Base-by-base conservation (phyloP, 2,329 filamentous ascomycete genomes). In the Lachnellula occidentalis region DNA sequence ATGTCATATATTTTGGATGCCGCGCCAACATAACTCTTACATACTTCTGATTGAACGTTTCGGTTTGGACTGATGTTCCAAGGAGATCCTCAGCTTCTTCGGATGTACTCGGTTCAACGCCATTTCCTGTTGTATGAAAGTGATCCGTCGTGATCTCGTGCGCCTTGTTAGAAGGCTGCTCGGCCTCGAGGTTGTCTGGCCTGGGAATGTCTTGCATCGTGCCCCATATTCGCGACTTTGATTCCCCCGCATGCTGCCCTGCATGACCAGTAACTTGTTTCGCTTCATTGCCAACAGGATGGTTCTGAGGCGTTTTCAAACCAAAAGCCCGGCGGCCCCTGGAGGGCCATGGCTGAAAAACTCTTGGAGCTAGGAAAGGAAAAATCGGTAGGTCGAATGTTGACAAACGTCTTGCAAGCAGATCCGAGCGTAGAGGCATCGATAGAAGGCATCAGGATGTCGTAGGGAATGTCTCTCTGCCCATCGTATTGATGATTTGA, bases 361-460 rank as follows among this genome's bases (percentile, higher is more conserved):
- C 60, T 62, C 67, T 56, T 41, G 67, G 67, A 24, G 66, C 65
- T 22, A 69, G 61, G 51, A 68, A 69, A 14, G 64, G 67, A 24
- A 69, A 61, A 15, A 69, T 64, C 21, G 66, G 65, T 22, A 66
- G 48, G 55, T 69, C 63, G 49, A 61, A 53, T 41, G 61, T 53
- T 57, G 62, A 60, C 64, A 62, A 66, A 58, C 61, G 58, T 64
- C 60, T 64, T 56, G 52, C 57, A 47, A 60, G 50, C 34, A 58
- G 34, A 36, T 58, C 48, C 21, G 60, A 51, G 55, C 61, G 64
- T 61, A 61, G 57, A 68, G 64, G 66, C 67, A 69, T 69, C 61
- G 58, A 63, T 63, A 63, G 54, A 53, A 58, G 51, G 57, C 50
- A 48, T 47, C 48, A 46, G 41, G n/a, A n/a, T 31, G 22, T 21